These are phyloP conservation scores for Kewa caespitosa DNA, from an alignment of 179 eudicot genomes.

Conservation along the genomic window DNA sequence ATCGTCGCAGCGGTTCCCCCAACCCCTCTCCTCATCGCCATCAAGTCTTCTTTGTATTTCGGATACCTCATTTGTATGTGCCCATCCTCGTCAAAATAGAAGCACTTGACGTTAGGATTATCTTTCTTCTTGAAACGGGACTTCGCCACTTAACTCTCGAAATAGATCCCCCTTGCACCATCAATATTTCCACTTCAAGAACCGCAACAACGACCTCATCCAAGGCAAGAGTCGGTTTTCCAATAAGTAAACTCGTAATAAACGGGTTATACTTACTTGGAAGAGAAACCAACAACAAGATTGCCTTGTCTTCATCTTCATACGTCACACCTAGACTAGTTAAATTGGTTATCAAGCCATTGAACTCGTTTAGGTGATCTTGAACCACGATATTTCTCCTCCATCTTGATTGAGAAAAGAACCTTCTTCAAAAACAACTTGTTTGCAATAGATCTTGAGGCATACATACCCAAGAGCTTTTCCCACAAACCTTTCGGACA, in stretches of 20 bases:
- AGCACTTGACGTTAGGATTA: not conserved
- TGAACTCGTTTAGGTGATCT: not conserved
- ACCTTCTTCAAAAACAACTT: slow-evolving; percentile 4
- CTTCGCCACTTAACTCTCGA: not conserved
- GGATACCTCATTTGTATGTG: not conserved
- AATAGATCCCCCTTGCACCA: not conserved
- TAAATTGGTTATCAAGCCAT: slow-evolving; percentile 1
- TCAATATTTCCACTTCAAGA: not conserved
- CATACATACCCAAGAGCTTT: not conserved
- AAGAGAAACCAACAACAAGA: not conserved
- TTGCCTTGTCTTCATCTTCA: not conserved
- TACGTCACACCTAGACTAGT: not conserved
- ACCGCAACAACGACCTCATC: not conserved
- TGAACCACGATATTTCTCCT: not conserved
- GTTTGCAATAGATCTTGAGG: not conserved
- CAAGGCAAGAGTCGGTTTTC: not conserved
- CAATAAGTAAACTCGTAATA: not conserved
- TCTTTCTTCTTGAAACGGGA: not conserved
- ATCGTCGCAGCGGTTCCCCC: not conserved
- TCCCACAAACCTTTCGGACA: not conserved
- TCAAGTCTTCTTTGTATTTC: not conserved
- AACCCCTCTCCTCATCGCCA: not conserved
- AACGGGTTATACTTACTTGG: not conserved
- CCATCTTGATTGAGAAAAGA: slow-evolving; percentile 5
- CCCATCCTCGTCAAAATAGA: not conserved